Evolutionary conservation across 805 yeast species (phyloP).

Genomic region (Barnettozyma vustinii): DNA sequence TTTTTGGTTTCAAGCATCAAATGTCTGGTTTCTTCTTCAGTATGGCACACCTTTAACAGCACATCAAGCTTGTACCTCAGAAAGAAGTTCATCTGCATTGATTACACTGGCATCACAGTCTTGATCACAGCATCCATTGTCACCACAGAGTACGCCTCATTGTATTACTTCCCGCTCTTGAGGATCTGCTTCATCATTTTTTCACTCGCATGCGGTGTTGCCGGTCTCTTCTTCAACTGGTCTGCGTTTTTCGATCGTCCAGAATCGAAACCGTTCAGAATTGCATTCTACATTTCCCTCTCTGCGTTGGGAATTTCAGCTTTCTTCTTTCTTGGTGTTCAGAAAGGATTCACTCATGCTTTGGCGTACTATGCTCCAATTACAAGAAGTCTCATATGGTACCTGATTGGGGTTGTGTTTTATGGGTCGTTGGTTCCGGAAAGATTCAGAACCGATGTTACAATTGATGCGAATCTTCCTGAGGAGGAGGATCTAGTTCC

Average conservation of each 20-base stretch:
- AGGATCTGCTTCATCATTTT: constrained; percentile 50
- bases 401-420: constrained; percentile 75
- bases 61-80: constrained; percentile 60
- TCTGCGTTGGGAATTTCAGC: constrained; percentile 73
- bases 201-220: constrained; percentile 60
- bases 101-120: constrained; percentile 90
- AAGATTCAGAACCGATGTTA: constrained; percentile 70
- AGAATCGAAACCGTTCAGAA: constrained; percentile 73
- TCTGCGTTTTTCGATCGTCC: constrained; percentile 88
- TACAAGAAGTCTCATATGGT: constrained; percentile 66
- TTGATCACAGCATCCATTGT: constrained; percentile 85
- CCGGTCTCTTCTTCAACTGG: constrained; percentile 84
- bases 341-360: constrained; percentile 52
- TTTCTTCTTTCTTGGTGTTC: constrained; percentile 46
- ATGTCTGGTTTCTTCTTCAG: constrained; percentile 71
- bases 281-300: constrained; percentile 72
- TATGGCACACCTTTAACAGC: constrained; percentile 91
- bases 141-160: constrained; percentile 76
- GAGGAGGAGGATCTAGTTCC: constrained; percentile 29
- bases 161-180: constrained; percentile 51
- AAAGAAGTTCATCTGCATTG: constrained; percentile 83
- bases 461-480: constrained; percentile 42
- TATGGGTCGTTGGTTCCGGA: constrained; percentile 90
- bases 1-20: constrained; percentile 69
- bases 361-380: constrained; percentile 60